phyloP scores from a whole-genome alignment of 192 early-diverging fungal species.

The Umbelopsis ramanniana region DNA sequence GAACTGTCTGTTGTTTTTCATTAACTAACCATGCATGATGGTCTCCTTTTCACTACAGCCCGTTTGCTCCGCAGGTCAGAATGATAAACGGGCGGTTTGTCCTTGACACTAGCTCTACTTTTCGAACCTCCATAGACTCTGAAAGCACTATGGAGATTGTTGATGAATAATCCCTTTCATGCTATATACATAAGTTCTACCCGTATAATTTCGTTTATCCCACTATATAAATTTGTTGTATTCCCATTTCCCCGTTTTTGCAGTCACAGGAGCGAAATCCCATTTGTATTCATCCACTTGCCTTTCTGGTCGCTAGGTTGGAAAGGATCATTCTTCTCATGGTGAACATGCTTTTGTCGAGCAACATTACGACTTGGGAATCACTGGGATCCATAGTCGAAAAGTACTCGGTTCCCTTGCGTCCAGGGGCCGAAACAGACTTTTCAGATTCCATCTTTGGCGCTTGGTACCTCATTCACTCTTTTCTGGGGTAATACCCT shows the following conservation, averaged over 20 bases:
- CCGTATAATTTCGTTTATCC: too few relatives aligned
- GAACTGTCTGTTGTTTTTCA: neutral
- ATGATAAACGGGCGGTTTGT: neutral
- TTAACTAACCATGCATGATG: neutral
- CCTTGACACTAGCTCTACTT: neutral
- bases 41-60: neutral
- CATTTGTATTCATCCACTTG: neutral
- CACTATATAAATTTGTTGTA: too few relatives aligned
- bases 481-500: neutral
- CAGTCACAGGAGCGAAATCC: neutral
- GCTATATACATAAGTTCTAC: neutral
- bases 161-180: neutral
- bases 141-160: constrained; percentile 1
- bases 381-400: constrained; percentile 12
- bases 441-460: constrained; percentile 46
- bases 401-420: constrained; percentile 12
- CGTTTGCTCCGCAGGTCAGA: constrained; percentile 11
- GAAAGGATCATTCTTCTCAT: neutral
- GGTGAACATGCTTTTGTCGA: constrained; percentile 10
- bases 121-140: neutral
- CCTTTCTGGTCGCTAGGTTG: neutral
- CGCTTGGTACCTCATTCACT: constrained; percentile 37
- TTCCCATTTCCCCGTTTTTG: neutral
- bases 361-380: constrained; percentile 22
- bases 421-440: constrained; percentile 36